Evolutionary conservation across 768 basidiomycete species (phyloP), one percentile per base, ranked within the genome.

Genomic region (Tubosaeta sp.): DNA sequence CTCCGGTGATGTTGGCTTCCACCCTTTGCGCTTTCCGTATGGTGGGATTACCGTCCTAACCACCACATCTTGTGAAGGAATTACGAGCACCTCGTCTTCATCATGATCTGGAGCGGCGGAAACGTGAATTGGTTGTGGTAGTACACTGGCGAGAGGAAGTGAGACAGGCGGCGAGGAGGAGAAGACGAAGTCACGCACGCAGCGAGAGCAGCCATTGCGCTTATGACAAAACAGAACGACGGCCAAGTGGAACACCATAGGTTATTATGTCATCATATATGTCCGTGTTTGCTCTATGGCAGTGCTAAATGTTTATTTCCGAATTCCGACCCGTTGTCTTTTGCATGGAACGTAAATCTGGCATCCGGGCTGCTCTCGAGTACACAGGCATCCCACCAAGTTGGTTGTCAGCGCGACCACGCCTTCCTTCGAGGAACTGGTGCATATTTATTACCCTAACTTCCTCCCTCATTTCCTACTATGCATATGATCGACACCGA

Each of bases 371-470:
- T 19, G 83, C 79, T n/a, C 77, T 90, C 54, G 74, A 77, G 59
- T 85, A 84, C 71, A 86, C 81, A 2, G 83, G 84, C 50, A 78
- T 85, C 13, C 83, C 84, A 26, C 75, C 84, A 14, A 86, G 86
- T 45, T 92, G 91, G 81, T 76, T 97, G 37, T 81, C 84, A 59
- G 90, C 88, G 66, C 82, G 88, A 33, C 95, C 94, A 2, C 84
- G 82, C 57, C 77, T 95, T 14, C 95, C 95, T 4, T 92, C 90
- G 1, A 80, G 91, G 55, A 97, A 97, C 62, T 95, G 92, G 93
- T 82, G 91, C 58, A 93, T 95, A 63, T 97, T 98, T 74, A 78
- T 93, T 51, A 77, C 84, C 27, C 70, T 92, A 59, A 85, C 91
- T 5, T 83, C 84, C 13, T 78, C 86, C 6, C 60, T 88, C 31